Base-by-base conservation (phyloP, 2,329 filamentous ascomycete genomes). In the Verruconis gallopava region DNA sequence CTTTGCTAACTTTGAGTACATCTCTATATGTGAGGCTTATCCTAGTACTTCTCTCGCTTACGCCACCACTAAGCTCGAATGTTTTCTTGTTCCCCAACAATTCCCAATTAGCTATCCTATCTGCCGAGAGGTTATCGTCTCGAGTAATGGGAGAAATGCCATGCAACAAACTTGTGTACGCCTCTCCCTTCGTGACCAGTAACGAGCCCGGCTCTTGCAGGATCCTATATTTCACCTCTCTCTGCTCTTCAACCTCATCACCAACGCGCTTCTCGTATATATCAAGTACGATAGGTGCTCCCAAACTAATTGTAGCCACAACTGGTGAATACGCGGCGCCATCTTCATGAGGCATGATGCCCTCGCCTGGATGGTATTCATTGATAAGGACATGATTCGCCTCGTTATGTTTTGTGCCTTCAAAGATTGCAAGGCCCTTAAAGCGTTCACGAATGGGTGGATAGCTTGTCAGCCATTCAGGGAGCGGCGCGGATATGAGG, bases 301-400 rank as follows among this genome's bases (percentile, higher is more conserved):
- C 85, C 5, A 98, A 65, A 62, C 85, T 93, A 48, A 96, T 79
- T 2, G 91, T 96, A 49, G 85, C 91, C 11, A 95, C 89, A 12
- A 93, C 77, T 1, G 82, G 82, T 55, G 82, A 73, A 57, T 98
- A 98, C 6, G 89, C 85, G 5, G 73, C 65, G 2, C 89, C 91
- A 58, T 98, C 89, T 68, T 95, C 91, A 59, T 96, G 89, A 37
- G 88, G 79, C 84, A 95, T 93, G 50, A 96, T 96, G n/a, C 89
- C 89, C 48, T 94, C 75, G 2, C 84, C 85, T 0, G 84, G 77
- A 1, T 71, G 70, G 59, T 96, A 98, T 59, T 95, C 88, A 55
- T 98, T 98, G 51, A 96, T 77, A 28, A 96, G 69, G 36, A 93
- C 85, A 62, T 96, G 91, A 53, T 96, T 98, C 2, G 89, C 85